Conservation (phyloP, 2,329 filamentous ascomycete species). For the Cercospora zeae-maydis region DNA sequence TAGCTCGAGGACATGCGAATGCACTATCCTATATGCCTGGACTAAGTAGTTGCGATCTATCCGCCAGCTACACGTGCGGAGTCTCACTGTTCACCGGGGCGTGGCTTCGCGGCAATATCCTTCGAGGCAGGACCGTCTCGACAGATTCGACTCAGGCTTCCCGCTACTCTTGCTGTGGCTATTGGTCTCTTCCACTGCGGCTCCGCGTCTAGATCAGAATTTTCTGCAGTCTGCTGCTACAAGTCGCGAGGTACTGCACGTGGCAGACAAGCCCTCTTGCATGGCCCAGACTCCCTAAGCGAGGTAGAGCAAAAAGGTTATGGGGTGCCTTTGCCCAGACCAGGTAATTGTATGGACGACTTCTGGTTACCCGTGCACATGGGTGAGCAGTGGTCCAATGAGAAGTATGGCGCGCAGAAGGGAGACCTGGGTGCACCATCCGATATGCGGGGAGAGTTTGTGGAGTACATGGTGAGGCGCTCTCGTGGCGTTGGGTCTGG, state of each 20-base stretch:
- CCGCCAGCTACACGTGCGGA: not conserved
- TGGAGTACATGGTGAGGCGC: constrained; percentile 3
- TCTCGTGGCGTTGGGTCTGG: constrained; percentile 1
- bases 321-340: not conserved
- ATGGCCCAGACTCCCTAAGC: constrained; percentile 5
- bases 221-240: not conserved
- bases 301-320: not conserved
- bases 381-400: not conserved
- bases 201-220: not conserved
- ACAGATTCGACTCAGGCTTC: constrained; percentile 7
- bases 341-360: not conserved
- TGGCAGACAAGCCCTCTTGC: constrained; percentile 5
- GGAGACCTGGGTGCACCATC: not conserved
- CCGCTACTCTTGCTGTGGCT: not conserved
- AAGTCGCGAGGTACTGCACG: constrained; percentile 5
- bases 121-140: not conserved
- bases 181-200: not conserved
- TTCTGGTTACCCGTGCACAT: not conserved
- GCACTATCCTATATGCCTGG: constrained; percentile 4
- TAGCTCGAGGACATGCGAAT: not conserved
- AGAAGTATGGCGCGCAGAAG: not conserved
- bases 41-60: not conserved
- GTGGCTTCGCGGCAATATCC: constrained; percentile 2
- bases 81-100: not conserved
- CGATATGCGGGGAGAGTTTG: constrained; percentile 7